Evolutionary conservation across 108 stramenopile species (phyloP), one percentile per base, ranked within the genome.

Genomic region (Poteriospumella lacustris): DNA sequence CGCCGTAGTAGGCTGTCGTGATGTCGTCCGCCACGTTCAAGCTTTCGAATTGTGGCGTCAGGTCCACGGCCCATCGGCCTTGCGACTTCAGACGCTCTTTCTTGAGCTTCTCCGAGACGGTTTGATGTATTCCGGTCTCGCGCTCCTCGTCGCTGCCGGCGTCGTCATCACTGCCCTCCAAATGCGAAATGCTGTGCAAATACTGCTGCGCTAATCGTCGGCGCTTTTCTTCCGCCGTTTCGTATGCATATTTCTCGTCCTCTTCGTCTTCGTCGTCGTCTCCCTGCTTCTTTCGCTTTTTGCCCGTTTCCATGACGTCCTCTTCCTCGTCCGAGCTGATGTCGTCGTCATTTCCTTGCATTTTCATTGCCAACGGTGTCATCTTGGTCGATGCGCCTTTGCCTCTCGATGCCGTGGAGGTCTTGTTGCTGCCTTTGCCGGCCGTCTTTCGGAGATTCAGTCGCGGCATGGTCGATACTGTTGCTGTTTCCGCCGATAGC

Each of bases 211-310:
- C 88, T 43, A 89, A 62, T 15, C 88, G 83, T 34, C 85, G 58
- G 15, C 88, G 80, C 58, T 85, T 87, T 52, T 88, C 84, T 33
- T 84, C 88, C 0, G 84, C 77, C 0, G 87, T 85, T 75, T 88
- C 87, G 29, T 38, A 42, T 80, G 79, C 36, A 39, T 58, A 47
- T 85, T 83, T 0, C 39, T 3, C 78, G 1, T 80, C 58, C 9
- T 76, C 12, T 0, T 0, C 29, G 12, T 77, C 58, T 34, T 73
- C 28, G 2, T 2, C 39, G 29, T 73, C 68, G 24, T 80, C 76
- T 34, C 33, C 62, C 31, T 60, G 31, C 2, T 29, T 38, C n/a
- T n/a, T n/a, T n/a, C n/a, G n/a, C n/a, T n/a, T n/a, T 0, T 62
- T 70, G 19, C n/a, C 75, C 1, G 33, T 43, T 24, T 80, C 43